Percentiles rank a stretch among this genome's conserved stretches.
Evolutionary conservation across 1,139 yeast species (phyloP).

Genomic region (Blastobotrys ciferrii): DNA sequence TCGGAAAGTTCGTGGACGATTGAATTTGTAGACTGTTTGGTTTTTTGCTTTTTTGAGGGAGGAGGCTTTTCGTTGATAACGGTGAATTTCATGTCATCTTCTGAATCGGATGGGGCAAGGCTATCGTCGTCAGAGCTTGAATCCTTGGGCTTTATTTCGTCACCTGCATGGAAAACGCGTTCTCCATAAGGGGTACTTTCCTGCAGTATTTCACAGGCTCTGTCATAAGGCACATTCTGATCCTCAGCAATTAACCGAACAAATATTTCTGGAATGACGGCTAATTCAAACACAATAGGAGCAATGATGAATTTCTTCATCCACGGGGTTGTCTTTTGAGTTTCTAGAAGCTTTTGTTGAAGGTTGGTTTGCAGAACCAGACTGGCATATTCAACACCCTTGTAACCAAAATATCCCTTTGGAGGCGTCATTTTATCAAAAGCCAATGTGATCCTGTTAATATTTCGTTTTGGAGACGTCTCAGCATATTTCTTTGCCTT

Average conservation of each 20-base stretch:
- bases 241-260: slow-evolving; percentile 14
- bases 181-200: slow-evolving; percentile 19
- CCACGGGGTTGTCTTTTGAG: slow-evolving; percentile 11
- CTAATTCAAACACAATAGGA: slow-evolving; percentile 13
- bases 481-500: neutral
- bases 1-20: too few species aligned
- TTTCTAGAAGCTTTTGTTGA: neutral
- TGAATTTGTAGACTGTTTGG: too few species aligned
- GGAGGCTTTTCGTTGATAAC: slow-evolving; percentile 1
- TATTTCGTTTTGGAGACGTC: neutral
- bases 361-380: slow-evolving; percentile 6
- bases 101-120: neutral
- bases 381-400: slow-evolving; percentile 12
- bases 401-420: slow-evolving; percentile 21
- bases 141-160: neutral
- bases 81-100: neutral
- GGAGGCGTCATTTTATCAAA: slow-evolving; percentile 14
- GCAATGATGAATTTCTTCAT: slow-evolving; percentile 12
- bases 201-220: slow-evolving; percentile 14
- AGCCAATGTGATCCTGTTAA: slow-evolving; percentile 10
- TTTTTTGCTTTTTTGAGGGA: slow-evolving; percentile 3
- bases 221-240: slow-evolving; percentile 1
- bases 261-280: slow-evolving; percentile 19
- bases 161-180: slow-evolving; percentile 10
- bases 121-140: neutral